Evolutionary conservation across 192 early-diverging fungal genomes (phyloP), one percentile per base, ranked within the genome.

Genomic region (Dissophora ornata): DNA sequence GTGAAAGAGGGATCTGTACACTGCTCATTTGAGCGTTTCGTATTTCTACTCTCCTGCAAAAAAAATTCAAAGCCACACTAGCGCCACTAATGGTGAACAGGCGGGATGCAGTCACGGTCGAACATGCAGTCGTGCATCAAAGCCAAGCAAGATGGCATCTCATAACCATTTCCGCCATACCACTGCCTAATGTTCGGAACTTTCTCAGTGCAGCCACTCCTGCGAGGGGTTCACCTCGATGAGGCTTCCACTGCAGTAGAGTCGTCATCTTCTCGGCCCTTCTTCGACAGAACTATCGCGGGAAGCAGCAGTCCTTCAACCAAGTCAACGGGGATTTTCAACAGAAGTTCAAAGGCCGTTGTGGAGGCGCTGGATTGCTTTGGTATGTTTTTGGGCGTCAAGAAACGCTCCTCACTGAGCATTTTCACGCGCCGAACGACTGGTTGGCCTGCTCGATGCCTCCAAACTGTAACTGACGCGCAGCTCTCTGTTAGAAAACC

Each of bases 201-300:
- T 11, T 88, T 82, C 58, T 81, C 79, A 21, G 62, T 86, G 34
- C 87, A 88, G 63, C 80, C 81, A 10, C 67, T 88, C 25, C 56
- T 88, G 10, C 65, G 61, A 38, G 67, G 61, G 18, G 47, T 75
- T 33, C 57, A 58, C 25, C 25, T 86, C 25, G 82, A 85, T 38
- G 85, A 86, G 16, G 42, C 34, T 12, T 49, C 70, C 0, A 50
- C 70, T 34, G 50, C 67, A 18, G 68, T n/a, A 16, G 57, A 63
- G 19, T 46, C 46, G 70, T 75, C 78, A 50, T 51, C 48, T 29
- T 33, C 68, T 26, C 71, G 68, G 55, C 58, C 71, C 12, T 63
- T 75, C 57, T 57, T 67, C 18, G 60, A 49, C 62, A 49, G 53
- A 50, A 12, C 68, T 18, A 9, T 64, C 26, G 48, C 65, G 22